Evolutionary conservation across 495 filamentous ascomycete genomes (phyloP), one percentile per base, ranked within the genome.

Genomic region (Aspergillus sclerotiicarbonarius): DNA sequence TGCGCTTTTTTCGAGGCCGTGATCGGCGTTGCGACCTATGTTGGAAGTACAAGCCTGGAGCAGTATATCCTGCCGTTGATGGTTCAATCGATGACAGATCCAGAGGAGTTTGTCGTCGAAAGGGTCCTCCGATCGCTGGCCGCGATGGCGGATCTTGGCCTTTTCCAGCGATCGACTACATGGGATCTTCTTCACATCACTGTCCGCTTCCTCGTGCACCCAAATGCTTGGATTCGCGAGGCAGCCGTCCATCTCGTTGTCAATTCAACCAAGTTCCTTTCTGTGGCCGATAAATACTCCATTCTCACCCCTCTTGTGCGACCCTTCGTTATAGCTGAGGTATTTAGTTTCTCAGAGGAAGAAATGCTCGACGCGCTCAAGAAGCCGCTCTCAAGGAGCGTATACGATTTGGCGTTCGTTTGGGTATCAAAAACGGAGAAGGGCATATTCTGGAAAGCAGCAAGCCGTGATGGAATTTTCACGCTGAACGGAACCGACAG

Each of bases 1-100:
- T 96, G 90, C 66, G 91, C 95, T 18, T 98, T 98, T 67, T 96
- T 99, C 61, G 90, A 96, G 60, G 90, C 92, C 0, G 92, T 98
- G 18, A 89, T 97, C 18, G 92, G 92, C 9, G 94, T 99, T 54
- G 90, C 92, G 13, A 84, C 90, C 0, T 97, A 96, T 60, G 79
- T 98, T 39, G 95, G 95, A 6, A 89, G 87, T 49, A 87, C 83
- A 13, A 92, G 87, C 55, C 71, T 98, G 52, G 95, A 99, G 71
- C 93, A 96, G 58, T 99, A 96, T 65, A 96, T 98, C 48, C 80
- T 99, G 39, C 95, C 95, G 1, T 74, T 99, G 12, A 96, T 99
- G 92, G 81, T 96, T 9, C 95, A 96, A 71, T 92, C 94, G n/a
- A 79, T 98, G 62, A 92, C 92, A 0, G 95, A 99, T 61, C 86